A percentile compares a stretch with the other conserved stretches of the same genome.
Evolutionary conservation across 2,329 filamentous ascomycete genomes (phyloP).

Genomic region (Aspergillus spinulosporus): DNA sequence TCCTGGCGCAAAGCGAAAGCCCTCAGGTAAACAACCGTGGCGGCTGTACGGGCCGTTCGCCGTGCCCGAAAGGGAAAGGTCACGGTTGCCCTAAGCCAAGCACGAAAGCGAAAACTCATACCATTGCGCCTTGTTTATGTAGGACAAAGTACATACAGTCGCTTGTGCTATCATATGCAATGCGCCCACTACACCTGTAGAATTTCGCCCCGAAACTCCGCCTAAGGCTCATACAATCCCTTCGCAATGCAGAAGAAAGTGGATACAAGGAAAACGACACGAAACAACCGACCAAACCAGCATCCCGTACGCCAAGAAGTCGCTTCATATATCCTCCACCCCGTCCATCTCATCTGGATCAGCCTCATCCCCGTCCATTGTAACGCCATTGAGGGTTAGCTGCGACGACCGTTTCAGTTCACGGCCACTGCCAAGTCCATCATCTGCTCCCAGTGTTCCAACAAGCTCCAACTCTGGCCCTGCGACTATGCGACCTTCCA

Average conservation of each 20-base stretch:
- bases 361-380: conserved; percentile 40
- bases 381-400: conserved; percentile 28
- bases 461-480: conserved; percentile 76
- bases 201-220: conserved; percentile 6
- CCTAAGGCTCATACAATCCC: conserved; percentile 1
- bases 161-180: neutral
- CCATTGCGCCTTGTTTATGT: conserved; percentile 1
- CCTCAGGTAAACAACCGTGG: neutral
- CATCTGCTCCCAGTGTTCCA: conserved; percentile 52
- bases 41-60: conserved; percentile 23
- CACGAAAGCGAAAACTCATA: neutral
- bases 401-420: conserved; percentile 34
- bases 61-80: conserved; percentile 15
- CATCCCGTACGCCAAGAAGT: neutral
- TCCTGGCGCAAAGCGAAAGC: conserved; percentile 1
- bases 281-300: neutral
- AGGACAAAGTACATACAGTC: neutral
- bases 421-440: conserved; percentile 40
- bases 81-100: neutral
- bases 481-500: conserved; percentile 84
- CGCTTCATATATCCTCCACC: conserved; percentile 42
- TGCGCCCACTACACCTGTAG: neutral
- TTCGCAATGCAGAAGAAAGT: neutral
- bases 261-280: conserved; percentile 10
- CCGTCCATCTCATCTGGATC: conserved; percentile 51